Base-by-base conservation (phyloP, 768 basidiomycete species). In the Macrolepiota dolichaula region DNA sequence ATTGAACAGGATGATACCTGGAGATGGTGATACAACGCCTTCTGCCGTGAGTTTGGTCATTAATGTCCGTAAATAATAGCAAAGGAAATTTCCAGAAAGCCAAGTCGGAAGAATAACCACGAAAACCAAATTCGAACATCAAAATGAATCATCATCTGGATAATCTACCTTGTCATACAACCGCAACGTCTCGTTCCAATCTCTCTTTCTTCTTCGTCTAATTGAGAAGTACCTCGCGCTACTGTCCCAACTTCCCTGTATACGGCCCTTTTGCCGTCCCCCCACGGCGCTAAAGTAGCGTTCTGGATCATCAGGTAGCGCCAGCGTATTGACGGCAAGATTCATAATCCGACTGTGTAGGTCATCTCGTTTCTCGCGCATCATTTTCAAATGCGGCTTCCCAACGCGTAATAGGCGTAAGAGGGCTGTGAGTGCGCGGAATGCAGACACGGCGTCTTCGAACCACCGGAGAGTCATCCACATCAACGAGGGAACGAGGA, bases 381-480 rank as follows among this genome's bases (percentile, higher is more conserved):
- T 76, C 46, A 75, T 67, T 60, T 79, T 76, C 57, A 95, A 72
- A 2, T 82, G 82, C 3, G 75, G 67, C 51, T 82, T 81, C 6
- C 89, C 88, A 22, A 91, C 82, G 46, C 79, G 71, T 11, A 94
- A 72, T 7, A 95, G 76, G 13, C 86, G 82, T 5, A 76, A 65
- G 13, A 95, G 80, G 1, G 87, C 77, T 0, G 78, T 74, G 63
- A 88, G 83, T 2, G 94, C 94, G 46, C 94, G 85, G 68, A 89
- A 86, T 3, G 92, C 85, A 0, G 92, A 83, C 3, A 92, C 79
- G 1, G 88, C 86, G 65, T 95, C 94, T 69, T 96, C 94, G 42
- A 91, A 77, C 92, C 92, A 95, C 54, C 94, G 85, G 62, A 96
- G 77, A 17, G 89, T 83, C 77, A 94, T 86, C 93, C 94, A 96